These are phyloP conservation scores for Lolium rigidum DNA, from an alignment of 176 grass and related monocot species.

Conservation along the genomic window DNA sequence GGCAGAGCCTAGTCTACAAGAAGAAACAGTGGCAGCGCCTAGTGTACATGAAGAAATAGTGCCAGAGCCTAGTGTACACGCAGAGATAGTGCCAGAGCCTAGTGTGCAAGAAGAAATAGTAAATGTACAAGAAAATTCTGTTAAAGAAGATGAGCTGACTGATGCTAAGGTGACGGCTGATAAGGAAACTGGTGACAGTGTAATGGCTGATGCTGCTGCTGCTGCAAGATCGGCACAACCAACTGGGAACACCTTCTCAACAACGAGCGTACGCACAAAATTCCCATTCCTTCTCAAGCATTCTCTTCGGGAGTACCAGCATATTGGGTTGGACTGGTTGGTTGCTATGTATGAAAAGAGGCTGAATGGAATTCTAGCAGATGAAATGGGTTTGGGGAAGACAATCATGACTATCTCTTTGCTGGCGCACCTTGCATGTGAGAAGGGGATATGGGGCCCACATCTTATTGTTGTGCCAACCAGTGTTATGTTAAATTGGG, in stretches of 20 bases:
- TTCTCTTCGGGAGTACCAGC: conserved; percentile 97
- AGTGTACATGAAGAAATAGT: not conserved
- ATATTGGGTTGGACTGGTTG: conserved; percentile 97
- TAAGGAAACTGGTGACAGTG: conserved; percentile 66
- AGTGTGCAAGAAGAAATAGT: not conserved
- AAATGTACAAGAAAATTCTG: conserved; percentile 29
- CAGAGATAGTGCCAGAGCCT: not conserved
- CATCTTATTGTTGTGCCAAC: conserved; percentile 98
- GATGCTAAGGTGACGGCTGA: conserved; percentile 47
- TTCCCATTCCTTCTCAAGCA: conserved; percentile 99
- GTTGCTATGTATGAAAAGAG: conserved; percentile 99
- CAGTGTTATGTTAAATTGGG: conserved; percentile 99
- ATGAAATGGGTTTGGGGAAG: conserved; percentile 99
- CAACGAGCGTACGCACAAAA: conserved; percentile 90
- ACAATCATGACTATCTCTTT: conserved; percentile 99
- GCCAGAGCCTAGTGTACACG: not conserved
- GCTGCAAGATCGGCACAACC: conserved; percentile 98
- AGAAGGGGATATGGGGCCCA: conserved; percentile 99
- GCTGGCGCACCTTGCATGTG: conserved; percentile 93
- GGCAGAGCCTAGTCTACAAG: conserved; percentile 29
- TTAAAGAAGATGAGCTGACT: conserved; percentile 26
- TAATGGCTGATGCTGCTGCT: conserved; percentile 94
- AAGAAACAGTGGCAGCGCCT: not conserved
- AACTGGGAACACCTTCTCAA: conserved; percentile 97
- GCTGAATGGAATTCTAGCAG: conserved; percentile 98